Evolutionary conservation across 306 rosid genomes (phyloP).

Genomic region (Inga laurina): DNA sequence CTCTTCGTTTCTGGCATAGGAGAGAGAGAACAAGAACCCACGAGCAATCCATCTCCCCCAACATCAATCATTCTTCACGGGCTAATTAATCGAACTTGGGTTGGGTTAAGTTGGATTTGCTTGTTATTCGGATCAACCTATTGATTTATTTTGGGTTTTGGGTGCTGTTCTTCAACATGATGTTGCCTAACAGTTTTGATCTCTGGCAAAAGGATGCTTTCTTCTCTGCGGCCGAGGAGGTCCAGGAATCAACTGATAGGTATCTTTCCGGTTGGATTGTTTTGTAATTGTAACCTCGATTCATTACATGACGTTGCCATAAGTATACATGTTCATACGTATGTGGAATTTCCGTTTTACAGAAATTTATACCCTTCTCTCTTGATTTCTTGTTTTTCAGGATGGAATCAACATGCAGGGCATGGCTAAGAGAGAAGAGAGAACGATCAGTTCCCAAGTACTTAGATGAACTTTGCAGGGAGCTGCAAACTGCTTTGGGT

Average conservation of each 20-base stretch:
- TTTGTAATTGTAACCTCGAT: background rate
- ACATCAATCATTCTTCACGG: background rate
- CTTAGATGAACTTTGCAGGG: background rate
- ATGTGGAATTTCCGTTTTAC: background rate
- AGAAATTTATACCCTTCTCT: background rate
- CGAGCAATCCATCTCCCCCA: background rate
- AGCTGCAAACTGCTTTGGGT: conserved; percentile 10
- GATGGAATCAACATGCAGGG: background rate
- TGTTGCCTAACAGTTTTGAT: background rate
- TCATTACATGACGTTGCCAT: background rate
- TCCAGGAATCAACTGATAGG: conserved; percentile 77
- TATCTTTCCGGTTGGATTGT: conserved; percentile 24
- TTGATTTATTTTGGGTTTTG: background rate
- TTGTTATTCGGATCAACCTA: background rate
- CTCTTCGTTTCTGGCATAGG: background rate
- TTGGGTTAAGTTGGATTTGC: background rate
- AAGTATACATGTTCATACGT: background rate
- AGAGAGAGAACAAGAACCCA: background rate
- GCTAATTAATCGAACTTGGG: background rate
- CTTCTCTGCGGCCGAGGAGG: conserved; percentile 43
- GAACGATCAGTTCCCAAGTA: background rate
- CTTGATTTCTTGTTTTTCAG: background rate
- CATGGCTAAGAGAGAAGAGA: conserved; percentile 1
- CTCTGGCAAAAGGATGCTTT: conserved; percentile 19
- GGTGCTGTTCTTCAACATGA: conserved; percentile 3